Percentiles rank a stretch among this genome's conserved stretches.
phyloP scores from a whole-genome alignment of 1,284 basidiomycete genomes.

The Amylostereum areolatum region DNA sequence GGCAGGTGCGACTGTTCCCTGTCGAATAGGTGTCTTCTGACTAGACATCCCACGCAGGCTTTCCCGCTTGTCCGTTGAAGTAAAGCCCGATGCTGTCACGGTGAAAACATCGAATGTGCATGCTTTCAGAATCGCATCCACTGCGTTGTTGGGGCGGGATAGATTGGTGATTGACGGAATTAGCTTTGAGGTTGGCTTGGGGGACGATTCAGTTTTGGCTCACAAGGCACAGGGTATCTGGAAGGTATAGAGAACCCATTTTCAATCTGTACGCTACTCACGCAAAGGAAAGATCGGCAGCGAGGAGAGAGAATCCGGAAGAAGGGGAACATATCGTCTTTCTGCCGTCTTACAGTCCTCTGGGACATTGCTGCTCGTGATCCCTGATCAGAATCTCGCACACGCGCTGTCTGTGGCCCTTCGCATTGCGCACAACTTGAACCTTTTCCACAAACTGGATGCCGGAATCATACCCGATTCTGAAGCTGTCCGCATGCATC shows the following conservation, averaged over 20 bases:
- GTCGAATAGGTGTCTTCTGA: neutral
- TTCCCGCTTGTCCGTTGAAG: slow-evolving; percentile 22
- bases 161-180: too few relatives aligned
- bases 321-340: slow-evolving; percentile 31
- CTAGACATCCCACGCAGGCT: slow-evolving; percentile 18
- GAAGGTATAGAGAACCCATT: neutral
- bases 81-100: slow-evolving; percentile 13
- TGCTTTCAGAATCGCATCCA: slow-evolving; percentile 28
- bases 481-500: slow-evolving; percentile 27
- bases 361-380: slow-evolving; percentile 50
- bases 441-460: slow-evolving; percentile 67
- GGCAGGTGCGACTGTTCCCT: slow-evolving; percentile 43
- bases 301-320: too few relatives aligned
- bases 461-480: slow-evolving; percentile 46
- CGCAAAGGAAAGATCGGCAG: too few relatives aligned
- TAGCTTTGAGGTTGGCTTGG: too few relatives aligned
- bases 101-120: slow-evolving; percentile 38
- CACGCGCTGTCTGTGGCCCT: slow-evolving; percentile 43
- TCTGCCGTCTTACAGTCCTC: slow-evolving; percentile 54
- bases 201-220: neutral
- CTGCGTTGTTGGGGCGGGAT: too few relatives aligned
- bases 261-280: neutral
- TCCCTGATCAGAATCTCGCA: slow-evolving; percentile 30
- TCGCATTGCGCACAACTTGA: slow-evolving; percentile 63
- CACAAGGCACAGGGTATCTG: neutral